These are phyloP conservation scores for Lachancea sp. DNA, from an alignment of 805 yeast species.

Conservation along the genomic window DNA sequence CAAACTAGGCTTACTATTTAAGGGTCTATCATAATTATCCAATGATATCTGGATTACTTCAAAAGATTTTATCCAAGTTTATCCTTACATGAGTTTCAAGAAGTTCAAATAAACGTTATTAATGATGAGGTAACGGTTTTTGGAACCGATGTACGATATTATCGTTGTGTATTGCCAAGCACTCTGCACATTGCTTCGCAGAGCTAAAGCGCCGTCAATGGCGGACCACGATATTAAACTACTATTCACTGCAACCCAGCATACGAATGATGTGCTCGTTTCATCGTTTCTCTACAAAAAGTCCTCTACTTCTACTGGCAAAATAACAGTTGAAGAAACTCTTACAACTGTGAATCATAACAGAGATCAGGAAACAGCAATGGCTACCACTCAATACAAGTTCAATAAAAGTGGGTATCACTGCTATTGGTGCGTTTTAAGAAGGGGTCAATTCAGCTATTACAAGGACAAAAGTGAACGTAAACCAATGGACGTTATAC, in stretches of 20 bases:
- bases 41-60: too few relatives aligned
- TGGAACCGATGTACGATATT: too few relatives aligned
- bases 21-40: too few relatives aligned
- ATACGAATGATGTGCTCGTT: constrained; percentile 9
- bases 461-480: constrained; percentile 21
- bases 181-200: too few relatives aligned
- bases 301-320: constrained; percentile 3
- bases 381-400: constrained; percentile 6
- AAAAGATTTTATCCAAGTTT: too few relatives aligned
- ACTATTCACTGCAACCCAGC: constrained; percentile 5
- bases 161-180: too few relatives aligned
- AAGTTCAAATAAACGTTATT: too few relatives aligned
- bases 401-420: constrained; percentile 9
- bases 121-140: too few relatives aligned
- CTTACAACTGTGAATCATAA: neutral
- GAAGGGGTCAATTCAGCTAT: constrained; percentile 22
- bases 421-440: constrained; percentile 22
- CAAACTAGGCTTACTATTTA: too few relatives aligned
- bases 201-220: neutral
- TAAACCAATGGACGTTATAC: constrained; percentile 20
- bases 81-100: too few relatives aligned
- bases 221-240: constrained; percentile 2
- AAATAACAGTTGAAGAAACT: neutral
- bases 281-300: constrained; percentile 10
- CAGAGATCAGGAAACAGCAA: neutral